phyloP scores from a whole-genome alignment of 164 flowering plant genomes.

The Annona cherimola region DNA sequence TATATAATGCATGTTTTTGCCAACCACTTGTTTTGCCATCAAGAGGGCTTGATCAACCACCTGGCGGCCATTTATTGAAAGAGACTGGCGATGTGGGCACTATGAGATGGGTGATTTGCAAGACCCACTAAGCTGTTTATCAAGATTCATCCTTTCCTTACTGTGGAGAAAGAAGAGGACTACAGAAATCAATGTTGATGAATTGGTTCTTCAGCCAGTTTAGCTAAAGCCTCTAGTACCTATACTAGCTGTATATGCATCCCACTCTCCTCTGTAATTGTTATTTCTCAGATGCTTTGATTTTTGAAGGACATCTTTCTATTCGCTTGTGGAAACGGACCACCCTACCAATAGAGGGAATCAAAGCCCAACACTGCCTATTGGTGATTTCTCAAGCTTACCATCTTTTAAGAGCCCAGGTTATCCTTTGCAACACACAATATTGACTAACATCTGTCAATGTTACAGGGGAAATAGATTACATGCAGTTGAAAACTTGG shows the following conservation, averaged over 20 bases:
- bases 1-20: not conserved
- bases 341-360: not conserved
- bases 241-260: not conserved
- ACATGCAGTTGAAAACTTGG: too few relatives aligned
- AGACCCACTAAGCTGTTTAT: conserved; percentile 73
- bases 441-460: too few relatives aligned
- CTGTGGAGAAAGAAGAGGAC: conserved; percentile 33
- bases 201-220: conserved; percentile 42
- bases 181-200: not conserved
- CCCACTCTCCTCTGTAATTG: not conserved
- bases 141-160: conserved; percentile 42
- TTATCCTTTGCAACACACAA: not conserved
- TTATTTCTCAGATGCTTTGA: not conserved
- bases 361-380: not conserved
- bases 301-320: not conserved
- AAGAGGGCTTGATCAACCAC: conserved; percentile 91
- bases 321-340: not conserved
- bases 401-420: not conserved
- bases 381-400: not conserved
- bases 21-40: conserved; percentile 7
- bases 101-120: conserved; percentile 91
- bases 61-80: conserved; percentile 41
- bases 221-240: conserved; percentile 10
- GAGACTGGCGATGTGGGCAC: conserved; percentile 98
- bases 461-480: too few relatives aligned